Base-by-base conservation (phyloP, 1,139 yeast genomes). In the Kodamaea alishanica region DNA sequence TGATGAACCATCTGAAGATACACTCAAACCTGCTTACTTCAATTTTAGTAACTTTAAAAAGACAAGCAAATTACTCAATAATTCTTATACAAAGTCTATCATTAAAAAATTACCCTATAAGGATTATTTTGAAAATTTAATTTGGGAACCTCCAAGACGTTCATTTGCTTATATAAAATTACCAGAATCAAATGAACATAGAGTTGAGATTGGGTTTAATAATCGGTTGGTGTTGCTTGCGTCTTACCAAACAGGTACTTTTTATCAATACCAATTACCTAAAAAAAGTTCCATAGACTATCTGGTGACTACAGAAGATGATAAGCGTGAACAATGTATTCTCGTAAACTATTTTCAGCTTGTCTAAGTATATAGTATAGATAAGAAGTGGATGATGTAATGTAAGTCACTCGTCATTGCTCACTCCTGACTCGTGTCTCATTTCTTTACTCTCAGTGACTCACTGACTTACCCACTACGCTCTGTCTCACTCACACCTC, bases 111-210 rank as follows among this genome's bases (percentile, higher is more conserved):
- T 71, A 8, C 77, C 77, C 2, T 70, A 70, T 46, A 64, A 63
- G 41, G 63, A 67, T 39, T 70, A 70, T 47, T 49, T 70, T 39
- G 71, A 68, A 34, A 70, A 69, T 46, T 54, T 70, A 38, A 64
- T 70, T 9, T 63, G 73, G 68, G 72, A 67, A 40, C 74, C 75
- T 1, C 76, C 77, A 2, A 52, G 64, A 36, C 48, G 77, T 28
- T 68, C 74, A 5, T 71, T 70, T 56, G 73, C 74, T 12, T 69
- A 58, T 40, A 63, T 70, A 28, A 67, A 60, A 45, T 44, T 71
- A 6, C 70, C 71, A 4, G 47, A 43, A 31, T 35, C 39, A 25
- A 50, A 51, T 32, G 20, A 15, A 15, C 20, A 15, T 15, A 56
- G 52, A 22, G 65, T 68, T 6, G 74, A 65, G 41, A 61, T 71